Conservation (phyloP, 2,329 filamentous ascomycete genomes). For the Exserohilum turcica region DNA sequence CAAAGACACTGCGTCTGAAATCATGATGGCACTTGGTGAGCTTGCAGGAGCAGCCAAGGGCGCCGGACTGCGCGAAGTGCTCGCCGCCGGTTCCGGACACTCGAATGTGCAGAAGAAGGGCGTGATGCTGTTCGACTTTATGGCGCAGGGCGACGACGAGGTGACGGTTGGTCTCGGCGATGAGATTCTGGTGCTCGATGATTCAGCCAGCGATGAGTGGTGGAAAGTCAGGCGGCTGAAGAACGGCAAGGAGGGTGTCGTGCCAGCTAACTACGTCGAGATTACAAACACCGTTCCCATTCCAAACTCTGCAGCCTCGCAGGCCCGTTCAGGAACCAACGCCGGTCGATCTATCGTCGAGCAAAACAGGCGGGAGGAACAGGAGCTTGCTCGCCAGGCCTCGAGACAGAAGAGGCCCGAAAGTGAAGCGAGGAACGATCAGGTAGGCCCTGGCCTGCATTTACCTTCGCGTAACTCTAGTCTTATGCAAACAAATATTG, state of each 20-base stretch:
- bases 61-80: constrained; percentile 82
- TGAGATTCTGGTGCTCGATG: constrained; percentile 88
- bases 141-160: constrained; percentile 95
- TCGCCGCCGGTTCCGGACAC: constrained; percentile 74
- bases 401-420: constrained; percentile 65
- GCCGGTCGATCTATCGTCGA: constrained; percentile 72
- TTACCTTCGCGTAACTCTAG: constrained; percentile 81
- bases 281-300: constrained; percentile 70
- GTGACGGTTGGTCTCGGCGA: constrained; percentile 89
- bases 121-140: constrained; percentile 89
- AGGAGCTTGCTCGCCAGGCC: constrained; percentile 80
- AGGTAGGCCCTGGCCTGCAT: constrained; percentile 78
- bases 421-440: constrained; percentile 60
- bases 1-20: constrained; percentile 95
- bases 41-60: constrained; percentile 83
- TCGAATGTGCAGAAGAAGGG: constrained; percentile 74
- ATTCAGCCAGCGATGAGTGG: constrained; percentile 94
- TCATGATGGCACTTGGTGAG: constrained; percentile 85
- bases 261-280: constrained; percentile 95
- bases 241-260: constrained; percentile 93
- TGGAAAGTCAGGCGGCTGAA: constrained; percentile 92
- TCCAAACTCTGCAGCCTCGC: constrained; percentile 54
- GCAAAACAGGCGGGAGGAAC: constrained; percentile 78
- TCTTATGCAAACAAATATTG: constrained; percentile 68
- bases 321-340: constrained; percentile 61